Evolutionary conservation across 2,329 filamentous ascomycete species (phyloP), one percentile per base, ranked within the genome.

Genomic region (Beauveria sp.): DNA sequence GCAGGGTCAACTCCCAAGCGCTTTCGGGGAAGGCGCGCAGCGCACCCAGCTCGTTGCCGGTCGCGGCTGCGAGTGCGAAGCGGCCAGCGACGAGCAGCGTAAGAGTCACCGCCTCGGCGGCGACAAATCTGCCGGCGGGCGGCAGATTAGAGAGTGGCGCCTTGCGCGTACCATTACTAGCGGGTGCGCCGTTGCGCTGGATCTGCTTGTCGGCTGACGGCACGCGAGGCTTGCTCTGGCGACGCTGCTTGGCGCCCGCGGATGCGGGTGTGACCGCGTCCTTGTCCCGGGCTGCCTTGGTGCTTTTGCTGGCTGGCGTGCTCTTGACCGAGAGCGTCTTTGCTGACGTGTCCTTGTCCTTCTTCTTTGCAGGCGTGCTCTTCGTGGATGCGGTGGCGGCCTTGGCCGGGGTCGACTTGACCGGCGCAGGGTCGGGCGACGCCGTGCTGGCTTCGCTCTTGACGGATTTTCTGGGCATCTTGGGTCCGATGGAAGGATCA

Each of bases 11-110:
- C 70, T 90, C 85, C 70, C 76, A 74, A 79, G 84, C 85, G 58
- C 81, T 81, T 56, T 87, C 84, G 62, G 85, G 73, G 59, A 80
- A 81, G 68, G 86, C 85, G 71, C 85, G 88, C 63, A 93, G 81
- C 34, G 77, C 76, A 1, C 86, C 85, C 49, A 96, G 20, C 63
- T 85, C 74, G 61, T 80, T 81, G 68, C 86, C 84, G 71, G 85
- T 88, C 62, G 93, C 81, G 28, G 77, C 76, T 1, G 86, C 85
- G 46, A 96, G 77, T 72, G 93, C 87, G 7, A 82, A 84, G 72
- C 89, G 89, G 7, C 90, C 80, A 20, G 86, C 68, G 18, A 83
- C 80, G 65, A 86, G 88, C 62, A 91, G 74, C 38, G 79, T 76
- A 62, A 93, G 78, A 73, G 80, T 86, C 66, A 85, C 70, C 22